Evolutionary conservation across 2,329 filamentous ascomycete genomes (phyloP), one percentile per base, ranked within the genome.

Genomic region (Xylariales sp.): DNA sequence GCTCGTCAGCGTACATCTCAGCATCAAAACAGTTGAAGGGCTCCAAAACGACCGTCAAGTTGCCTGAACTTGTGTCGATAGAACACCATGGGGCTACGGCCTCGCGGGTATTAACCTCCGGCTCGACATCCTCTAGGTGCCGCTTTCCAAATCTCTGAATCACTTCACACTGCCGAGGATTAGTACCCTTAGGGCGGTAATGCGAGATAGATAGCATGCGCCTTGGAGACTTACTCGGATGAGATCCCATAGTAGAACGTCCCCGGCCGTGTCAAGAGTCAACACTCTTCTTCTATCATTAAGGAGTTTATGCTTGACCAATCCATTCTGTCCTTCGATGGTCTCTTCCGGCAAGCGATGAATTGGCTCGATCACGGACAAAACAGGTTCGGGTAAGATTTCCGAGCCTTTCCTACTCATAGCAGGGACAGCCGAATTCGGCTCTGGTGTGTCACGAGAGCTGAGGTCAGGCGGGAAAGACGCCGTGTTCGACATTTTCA

Each of bases 1-100:
- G 83, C 80, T 98, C 94, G 77, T 99, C 96, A 0, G 94, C 95
- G 78, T 99, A 99, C 80, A 97, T 92, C 77, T 99, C 96, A 16
- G 94, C 96, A 80, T 99, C 96, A 74, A 99, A 99, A 78, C 94
- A 97, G 73, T 97, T 97, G 75, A 96, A 97, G 48, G 94, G 93
- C 77, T 99, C 96, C 18, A 99, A 81, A 18, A 97, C 91, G 3
- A 97, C 95, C 1, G 94, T 95, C 63, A 99, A 83, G 69, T 93
- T 93, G 43, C 96, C 96, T 4, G 95, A 98, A 73, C 95, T 91
- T 23, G 95, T 94, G 76, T 99, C 94, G 61, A 98, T 92, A 1
- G 93, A 93, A 78, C 96, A 99, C 96, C 96, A 99, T 62, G 97
- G 95, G 4, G 95, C 92, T 46, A 98, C 93, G 39, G 91, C 94